Evolutionary conservation across 768 basidiomycete genomes (phyloP).

Genomic region (Krasilnikovozyma curviuscula): DNA sequence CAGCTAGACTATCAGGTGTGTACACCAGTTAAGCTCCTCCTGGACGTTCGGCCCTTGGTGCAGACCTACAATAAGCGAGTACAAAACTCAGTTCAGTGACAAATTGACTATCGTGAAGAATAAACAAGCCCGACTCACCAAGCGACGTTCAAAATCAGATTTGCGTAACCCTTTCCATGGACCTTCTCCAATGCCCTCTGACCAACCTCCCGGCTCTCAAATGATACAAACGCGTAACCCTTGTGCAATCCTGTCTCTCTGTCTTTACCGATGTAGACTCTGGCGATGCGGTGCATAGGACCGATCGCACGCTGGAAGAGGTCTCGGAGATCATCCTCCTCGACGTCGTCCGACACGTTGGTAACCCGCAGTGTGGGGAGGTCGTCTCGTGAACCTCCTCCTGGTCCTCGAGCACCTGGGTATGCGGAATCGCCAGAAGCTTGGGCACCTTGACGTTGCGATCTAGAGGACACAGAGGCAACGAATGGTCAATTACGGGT

Average conservation of each 20-base stretch:
- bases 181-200: slow-evolving; percentile 82
- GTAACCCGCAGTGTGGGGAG: slow-evolving; percentile 91
- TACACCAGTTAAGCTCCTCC: no score
- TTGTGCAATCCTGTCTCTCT: slow-evolving; percentile 86
- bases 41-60: no score
- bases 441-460: slow-evolving; percentile 48
- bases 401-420: slow-evolving; percentile 29
- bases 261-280: slow-evolving; percentile 88
- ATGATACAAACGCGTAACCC: slow-evolving; percentile 93
- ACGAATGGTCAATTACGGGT: not conserved
- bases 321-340: slow-evolving; percentile 81
- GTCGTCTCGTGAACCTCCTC: slow-evolving; percentile 52
- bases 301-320: slow-evolving; percentile 58
- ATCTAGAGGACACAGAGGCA: slow-evolving; percentile 20
- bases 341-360: slow-evolving; percentile 86
- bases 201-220: slow-evolving; percentile 59
- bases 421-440: slow-evolving; percentile 63
- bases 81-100: no score
- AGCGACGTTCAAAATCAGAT: slow-evolving; percentile 53
- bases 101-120: no score
- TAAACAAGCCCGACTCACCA: no score
- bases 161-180: slow-evolving; percentile 81
- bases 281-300: slow-evolving; percentile 37
- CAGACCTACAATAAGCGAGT: no score
- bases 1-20: no score